Evolutionary conservation across 116 monocot genomes (phyloP), one percentile per base, ranked within the genome.

Genomic region (Trichopus zeylanicus): DNA sequence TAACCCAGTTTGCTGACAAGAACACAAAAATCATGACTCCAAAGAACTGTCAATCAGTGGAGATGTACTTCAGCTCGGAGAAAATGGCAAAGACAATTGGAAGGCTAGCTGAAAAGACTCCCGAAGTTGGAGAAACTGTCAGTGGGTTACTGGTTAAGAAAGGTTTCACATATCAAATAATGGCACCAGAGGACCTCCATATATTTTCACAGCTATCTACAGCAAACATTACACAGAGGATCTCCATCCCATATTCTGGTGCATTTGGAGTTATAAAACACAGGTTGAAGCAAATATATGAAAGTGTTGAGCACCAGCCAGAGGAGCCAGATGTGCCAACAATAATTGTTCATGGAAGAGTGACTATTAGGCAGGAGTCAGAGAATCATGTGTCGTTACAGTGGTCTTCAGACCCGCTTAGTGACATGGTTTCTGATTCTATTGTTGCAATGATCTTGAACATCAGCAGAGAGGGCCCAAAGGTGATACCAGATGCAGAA

Each of bases 51-150:
- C 91, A 98, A 57, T 80, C 87, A 10, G 87, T 98, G 0, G 85
- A 91, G 62, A 82, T 98, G 91, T 76, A 91, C 55, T 91, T 98
- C 74, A 98, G 67, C 69, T 82, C 87, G 0, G 84, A 91, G 66
- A 98, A 98, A 65, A 98, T 91, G 97, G 97, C 97, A n/a, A n/a
- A 98, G 65, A 78, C 88, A 7, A 78, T 98, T 35, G 97, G 97
- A 32, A 78, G 57, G 46, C 73, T 91, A 5, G 97, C 97, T 31
- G 91, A 84, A 58, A 84, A 68, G 53, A 75, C 67, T n/a, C 91
- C 97, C 5, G 85, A 88, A 67, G 63, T 60, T 46, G 85, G 85
- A 32, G 91, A 88, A 60, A 73, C 69, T 20, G 85, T 91, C 18
- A 88, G 82, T 42, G 98, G 98, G 19, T 60, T 98, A 21, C 78